Evolutionary conservation across 345 rosid genomes (phyloP), one percentile per base, ranked within the genome.

Genomic region (Camelina sativa): DNA sequence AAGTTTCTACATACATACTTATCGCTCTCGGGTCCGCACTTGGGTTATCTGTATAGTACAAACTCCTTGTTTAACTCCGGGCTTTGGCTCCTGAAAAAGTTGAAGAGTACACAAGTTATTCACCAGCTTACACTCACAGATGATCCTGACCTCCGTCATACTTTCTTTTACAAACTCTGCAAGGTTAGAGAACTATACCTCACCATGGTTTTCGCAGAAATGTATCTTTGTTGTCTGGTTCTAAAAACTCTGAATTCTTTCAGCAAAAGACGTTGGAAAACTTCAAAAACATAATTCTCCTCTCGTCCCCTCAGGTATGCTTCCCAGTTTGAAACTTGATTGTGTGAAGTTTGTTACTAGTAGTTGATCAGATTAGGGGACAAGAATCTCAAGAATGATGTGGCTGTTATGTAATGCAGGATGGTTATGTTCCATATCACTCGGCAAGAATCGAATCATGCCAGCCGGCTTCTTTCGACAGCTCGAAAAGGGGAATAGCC

Each of bases 91-190:
- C 60, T 95, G 82, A 95, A 92, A 86, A 95, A 95, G 83, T 76
- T 92, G 65, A 95, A 88, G 83, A 88, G 87, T 54, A 86, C 92
- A 34, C 96, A 82, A 67, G 93, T 96, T 85, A 90, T 95, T 83
- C 98, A 95, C 85, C 98, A 92, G 81, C 98, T 95, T 59, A 95
- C 98, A 40, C 87, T 95, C 78, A 89, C 99, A 0, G 99, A 95
- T 81, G 91, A 90, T 66, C 85, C 93, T 35, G 89, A 89, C 80
- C 89, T 95, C 13, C 76, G 76, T 7, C 86, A 84, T n/a, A 92
- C 93, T 8, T 90, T 92, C 85, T 83, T 95, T 62, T 92, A 90
- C 86, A 81, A 80, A 72, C 97, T 95, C 71, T 90, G 89, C 72
- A 84, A 90, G 98, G 99, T 90, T 88, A 81, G 53, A 13, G 15